Percentiles rank a stretch among this genome's conserved stretches.
These are phyloP conservation scores for Pelagophyceae sp. DNA, from an alignment of 352 stramenopile genomes.

Conservation along the genomic window DNA sequence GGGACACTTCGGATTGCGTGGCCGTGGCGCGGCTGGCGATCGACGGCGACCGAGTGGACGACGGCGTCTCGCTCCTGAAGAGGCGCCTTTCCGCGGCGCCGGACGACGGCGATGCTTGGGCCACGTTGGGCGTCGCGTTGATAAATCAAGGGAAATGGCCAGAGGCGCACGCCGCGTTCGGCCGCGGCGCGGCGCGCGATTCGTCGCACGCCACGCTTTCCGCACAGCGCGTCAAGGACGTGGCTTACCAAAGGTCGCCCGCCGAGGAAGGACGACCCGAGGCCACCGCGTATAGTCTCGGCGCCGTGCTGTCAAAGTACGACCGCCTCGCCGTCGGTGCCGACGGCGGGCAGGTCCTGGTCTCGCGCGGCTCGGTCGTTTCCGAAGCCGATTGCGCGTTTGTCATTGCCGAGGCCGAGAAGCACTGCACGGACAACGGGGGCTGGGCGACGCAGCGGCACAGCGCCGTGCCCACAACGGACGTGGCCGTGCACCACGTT, in stretches of 20 bases:
- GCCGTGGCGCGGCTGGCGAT: not conserved
- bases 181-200: too few relatives aligned
- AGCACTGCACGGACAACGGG: not conserved
- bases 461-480: constrained; percentile 54
- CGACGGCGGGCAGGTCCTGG: not conserved
- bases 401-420: not conserved
- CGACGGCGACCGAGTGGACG: not conserved
- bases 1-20: not conserved
- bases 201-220: not conserved
- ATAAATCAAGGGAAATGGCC: not conserved
- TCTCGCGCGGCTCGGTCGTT: not conserved
- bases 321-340: too few relatives aligned
- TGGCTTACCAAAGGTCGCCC: too few relatives aligned
- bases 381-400: not conserved
- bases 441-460: constrained; percentile 33
- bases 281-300: too few relatives aligned
- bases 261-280: not conserved
- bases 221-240: not conserved
- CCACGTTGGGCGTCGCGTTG: not conserved
- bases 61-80: not conserved
- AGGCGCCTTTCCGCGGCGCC: not conserved
- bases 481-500: constrained; percentile 50
- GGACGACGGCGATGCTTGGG: not conserved
- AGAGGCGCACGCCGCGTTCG: not conserved
- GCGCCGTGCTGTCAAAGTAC: too few relatives aligned